Evolutionary conservation across 352 stramenopile species (phyloP), one percentile per base, ranked within the genome.

Genomic region (Pythium phragmitis): DNA sequence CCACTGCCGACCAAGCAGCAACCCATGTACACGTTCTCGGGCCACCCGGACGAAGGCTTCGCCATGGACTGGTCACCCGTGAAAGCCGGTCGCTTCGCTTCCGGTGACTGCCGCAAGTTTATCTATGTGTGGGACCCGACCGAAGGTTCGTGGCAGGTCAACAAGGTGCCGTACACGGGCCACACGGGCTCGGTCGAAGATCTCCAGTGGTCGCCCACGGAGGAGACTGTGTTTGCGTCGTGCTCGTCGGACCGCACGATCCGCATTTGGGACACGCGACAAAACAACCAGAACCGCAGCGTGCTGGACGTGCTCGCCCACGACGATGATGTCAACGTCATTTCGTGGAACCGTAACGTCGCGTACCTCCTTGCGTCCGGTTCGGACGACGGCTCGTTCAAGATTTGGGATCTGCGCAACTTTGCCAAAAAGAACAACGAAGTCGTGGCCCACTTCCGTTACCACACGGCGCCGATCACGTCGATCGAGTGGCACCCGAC

Each of bases 401-500:
- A 97, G 80, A 90, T 97, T 75, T 99, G 96, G 96, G 97, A 99
- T 74, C 82, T 99, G 41, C 88, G 97, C 53, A 91, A 92, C 70
- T 98, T 99, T 67, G 51, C 43, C 43, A 71, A 71, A 53, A 87
- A 92, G 72, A 61, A 79, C 21, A 75, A 96, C 55, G 83, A 80
- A 41, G 93, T 96, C 0, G 82, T 99, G 37, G 96, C 96, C 19
- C 85, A 97, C 69, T 99, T 98, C 69, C 91, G 91, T 28, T 98
- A 94, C 70, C 95, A 99, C 82, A 96, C 92, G 69, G 96, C 81
- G 30, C 96, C 97, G 5, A 97, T 99, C 57, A 99, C 97, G 39
- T 98, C 92, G 21, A 95, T 99, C 58, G 94, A 99, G 85, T 99
- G 98, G 98, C 92, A 99, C 75, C 97, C 98, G n/a, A 98, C 94